A percentile compares a stretch with the other conserved stretches of the same genome.
Evolutionary conservation across 371 early-diverging fungal species (phyloP).

Genomic region (Mortierella sp.): DNA sequence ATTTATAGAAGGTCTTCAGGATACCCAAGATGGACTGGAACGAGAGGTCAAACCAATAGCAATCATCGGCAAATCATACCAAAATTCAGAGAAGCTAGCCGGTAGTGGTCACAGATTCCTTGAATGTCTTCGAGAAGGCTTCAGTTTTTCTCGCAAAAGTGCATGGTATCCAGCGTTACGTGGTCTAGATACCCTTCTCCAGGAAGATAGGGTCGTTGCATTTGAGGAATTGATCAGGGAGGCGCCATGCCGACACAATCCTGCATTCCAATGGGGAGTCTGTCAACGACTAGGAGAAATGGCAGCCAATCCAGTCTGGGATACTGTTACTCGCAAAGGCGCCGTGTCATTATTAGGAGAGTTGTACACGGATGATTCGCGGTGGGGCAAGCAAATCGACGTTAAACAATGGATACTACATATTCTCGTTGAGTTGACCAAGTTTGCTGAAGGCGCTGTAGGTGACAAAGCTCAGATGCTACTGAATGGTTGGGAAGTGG

Average conservation of each 20-base stretch:
- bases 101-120: constrained; percentile 4
- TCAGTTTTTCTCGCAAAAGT: constrained; percentile 3
- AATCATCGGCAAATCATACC: not conserved
- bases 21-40: constrained; percentile 4
- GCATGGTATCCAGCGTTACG: constrained; percentile 16
- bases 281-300: constrained; percentile 13
- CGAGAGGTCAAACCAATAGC: not conserved
- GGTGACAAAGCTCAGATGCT: not conserved
- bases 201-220: not conserved
- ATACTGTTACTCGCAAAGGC: not conserved
- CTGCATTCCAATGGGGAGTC: constrained; percentile 23
- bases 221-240: constrained; percentile 7
- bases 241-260: constrained; percentile 13
- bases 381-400: constrained; percentile 3
- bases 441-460: not conserved
- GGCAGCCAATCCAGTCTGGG: constrained; percentile 11
- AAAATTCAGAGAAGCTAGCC: not conserved
- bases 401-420: constrained; percentile 12
- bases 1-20: constrained; percentile 1
- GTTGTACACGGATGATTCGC: constrained; percentile 14
- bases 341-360: constrained; percentile 15
- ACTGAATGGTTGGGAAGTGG: not conserved
- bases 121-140: constrained; percentile 2
- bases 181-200: not conserved
- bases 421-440: constrained; percentile 1